Base-by-base conservation (phyloP, 2,329 filamentous ascomycete species). In the Neofusicoccum kwambonambiense region DNA sequence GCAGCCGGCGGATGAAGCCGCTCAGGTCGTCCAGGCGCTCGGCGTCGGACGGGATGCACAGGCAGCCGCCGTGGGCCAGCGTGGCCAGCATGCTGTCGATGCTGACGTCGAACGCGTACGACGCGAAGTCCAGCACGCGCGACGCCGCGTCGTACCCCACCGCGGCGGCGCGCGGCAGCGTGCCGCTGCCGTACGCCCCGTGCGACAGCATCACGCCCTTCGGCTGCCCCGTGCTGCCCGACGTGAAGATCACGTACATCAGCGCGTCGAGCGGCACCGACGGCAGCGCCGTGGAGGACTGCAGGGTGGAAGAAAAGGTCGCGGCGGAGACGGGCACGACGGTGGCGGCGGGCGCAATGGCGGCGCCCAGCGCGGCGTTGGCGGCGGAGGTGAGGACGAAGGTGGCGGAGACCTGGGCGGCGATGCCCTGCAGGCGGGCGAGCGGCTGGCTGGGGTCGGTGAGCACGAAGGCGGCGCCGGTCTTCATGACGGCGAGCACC, bases 11-110 rank as follows among this genome's bases (percentile, higher is more conserved):
- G 42, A 89, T 83, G 0, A 80, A 82, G 2, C 79, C 52, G 12
- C 12, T 4, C 4, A 57, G 80, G 62, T 87, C 82, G 57, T 82
- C 80, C 44, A 83, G 17, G 15, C 39, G 5, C 86, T 70, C 77
- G 90, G 84, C 91, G 72, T 96, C 97, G 67, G 96, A 93, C 74
- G 97, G 93, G 78, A 93, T 97, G 76, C 97, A 95, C 0, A 89
- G 1, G 90, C 91, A 8, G 97, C 77, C 35, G 94, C 81, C 66
- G 85, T 87, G 74, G 97, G 93, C 0, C 88, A 85, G 49, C 13
- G 75, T 67, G 51, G 69, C 71, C 3, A 71, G 50, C 19, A 72
- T 64, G 35, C 69, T 67, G 22, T 67, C 69, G 5, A 97, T 89
- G 0, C 92, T 96, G 4, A 97, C 93, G 76, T 97, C 93, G 74